phyloP scores from a whole-genome alignment of 2,329 filamentous ascomycete species.

The Colletotrichum lupini region DNA sequence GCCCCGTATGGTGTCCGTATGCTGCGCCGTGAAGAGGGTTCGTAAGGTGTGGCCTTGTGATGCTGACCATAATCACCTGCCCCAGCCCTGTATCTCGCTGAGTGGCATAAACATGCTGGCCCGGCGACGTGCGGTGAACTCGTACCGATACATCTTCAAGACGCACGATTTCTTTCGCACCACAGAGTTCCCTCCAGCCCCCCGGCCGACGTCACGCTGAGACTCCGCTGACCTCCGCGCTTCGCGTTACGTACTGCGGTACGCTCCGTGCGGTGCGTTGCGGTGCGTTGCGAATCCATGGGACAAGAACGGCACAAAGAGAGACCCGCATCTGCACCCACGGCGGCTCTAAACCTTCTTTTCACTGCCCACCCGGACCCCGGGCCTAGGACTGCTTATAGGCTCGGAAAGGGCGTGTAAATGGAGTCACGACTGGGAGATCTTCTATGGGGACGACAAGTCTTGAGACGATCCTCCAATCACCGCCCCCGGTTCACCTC shows the following conservation, averaged over 20 bases:
- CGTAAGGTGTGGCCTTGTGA: neutral
- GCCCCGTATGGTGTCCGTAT: conserved; percentile 72
- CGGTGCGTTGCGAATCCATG: neutral
- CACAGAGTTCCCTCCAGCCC: neutral
- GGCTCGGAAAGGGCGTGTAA: neutral
- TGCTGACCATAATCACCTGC: neutral
- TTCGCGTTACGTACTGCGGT: neutral
- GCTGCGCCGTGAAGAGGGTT: conserved; percentile 53
- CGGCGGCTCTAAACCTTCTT: conserved; percentile 32
- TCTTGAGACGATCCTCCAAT: conserved; percentile 21
- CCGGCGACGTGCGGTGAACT: neutral
- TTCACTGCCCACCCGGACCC: neutral
- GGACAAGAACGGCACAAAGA: neutral
- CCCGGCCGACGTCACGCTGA: neutral
- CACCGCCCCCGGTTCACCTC: conserved; percentile 14
- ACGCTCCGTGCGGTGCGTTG: neutral
- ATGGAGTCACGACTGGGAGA: neutral
- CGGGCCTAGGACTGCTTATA: neutral
- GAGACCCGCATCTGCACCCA: conserved; percentile 13
- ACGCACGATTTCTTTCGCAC: neutral
- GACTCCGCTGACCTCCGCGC: conserved; percentile 6
- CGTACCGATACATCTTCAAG: neutral
- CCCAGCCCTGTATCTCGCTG: neutral
- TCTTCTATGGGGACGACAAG: neutral
- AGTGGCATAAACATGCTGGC: neutral